Conservation (phyloP, 2,329 filamentous ascomycete genomes). For the Rutstroemia sp. region DNA sequence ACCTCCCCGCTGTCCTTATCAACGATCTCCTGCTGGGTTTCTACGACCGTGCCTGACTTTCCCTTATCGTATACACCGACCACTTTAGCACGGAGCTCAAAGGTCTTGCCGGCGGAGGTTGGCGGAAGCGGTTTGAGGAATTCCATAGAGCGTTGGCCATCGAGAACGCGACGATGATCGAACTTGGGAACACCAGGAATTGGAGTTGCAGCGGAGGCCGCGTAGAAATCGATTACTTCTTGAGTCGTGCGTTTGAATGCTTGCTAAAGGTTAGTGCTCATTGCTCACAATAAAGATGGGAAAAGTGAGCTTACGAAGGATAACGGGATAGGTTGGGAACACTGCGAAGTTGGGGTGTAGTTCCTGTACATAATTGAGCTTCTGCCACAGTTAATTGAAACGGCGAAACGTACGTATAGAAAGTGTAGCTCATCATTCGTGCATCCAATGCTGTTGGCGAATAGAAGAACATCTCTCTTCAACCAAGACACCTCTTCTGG, state of each 20-base stretch:
- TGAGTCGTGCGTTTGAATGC: constrained; percentile 60
- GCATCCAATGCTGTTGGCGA: constrained; percentile 81
- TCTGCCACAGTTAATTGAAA: not conserved
- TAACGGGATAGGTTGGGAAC: constrained; percentile 60
- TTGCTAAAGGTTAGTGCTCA: constrained; percentile 20
- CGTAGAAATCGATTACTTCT: constrained; percentile 66
- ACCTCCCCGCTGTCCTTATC: constrained; percentile 50
- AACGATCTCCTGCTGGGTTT: constrained; percentile 58
- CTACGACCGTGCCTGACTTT: constrained; percentile 59
- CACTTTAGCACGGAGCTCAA: constrained; percentile 57
- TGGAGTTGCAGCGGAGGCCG: constrained; percentile 41
- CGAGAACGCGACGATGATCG: constrained; percentile 54
- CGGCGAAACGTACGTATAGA: constrained; percentile 60
- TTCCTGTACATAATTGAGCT: constrained; percentile 47
- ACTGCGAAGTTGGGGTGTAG: constrained; percentile 78
- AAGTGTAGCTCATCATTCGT: constrained; percentile 84
- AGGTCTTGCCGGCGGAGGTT: constrained; percentile 51
- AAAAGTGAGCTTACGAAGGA: constrained; percentile 17
- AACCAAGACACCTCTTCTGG: constrained; percentile 71
- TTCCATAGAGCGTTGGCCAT: constrained; percentile 59
- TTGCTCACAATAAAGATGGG: not conserved
- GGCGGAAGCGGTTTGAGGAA: constrained; percentile 58
- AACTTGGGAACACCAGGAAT: constrained; percentile 62
- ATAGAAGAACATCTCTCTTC: constrained; percentile 82
- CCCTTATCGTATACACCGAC: constrained; percentile 69